Percentiles rank a stretch among this genome's conserved stretches.
Conservation (phyloP, 1,139 yeast species). For the Yamadazyma taylorii region DNA sequence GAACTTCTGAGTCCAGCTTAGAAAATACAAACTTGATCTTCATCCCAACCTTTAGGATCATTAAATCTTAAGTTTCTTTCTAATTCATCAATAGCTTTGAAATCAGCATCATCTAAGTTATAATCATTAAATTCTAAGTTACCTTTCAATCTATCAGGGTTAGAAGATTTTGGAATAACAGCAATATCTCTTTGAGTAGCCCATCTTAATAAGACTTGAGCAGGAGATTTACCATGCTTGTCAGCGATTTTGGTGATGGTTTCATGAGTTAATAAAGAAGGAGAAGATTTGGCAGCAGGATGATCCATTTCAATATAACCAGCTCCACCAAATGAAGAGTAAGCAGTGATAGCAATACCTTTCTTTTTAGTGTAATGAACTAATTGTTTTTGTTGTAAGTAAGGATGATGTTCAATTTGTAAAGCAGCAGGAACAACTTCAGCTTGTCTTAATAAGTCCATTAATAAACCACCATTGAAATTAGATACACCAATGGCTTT, state of each 20-base stretch:
- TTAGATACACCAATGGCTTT: constrained; percentile 74
- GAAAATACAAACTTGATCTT: constrained; percentile 15
- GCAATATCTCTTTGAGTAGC: constrained; percentile 73
- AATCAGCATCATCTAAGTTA: constrained; percentile 54
- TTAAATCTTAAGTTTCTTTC: constrained; percentile 77
- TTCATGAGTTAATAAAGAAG: constrained; percentile 55
- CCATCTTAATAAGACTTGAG: constrained; percentile 77
- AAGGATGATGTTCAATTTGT: constrained; percentile 93
- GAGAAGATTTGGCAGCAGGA: constrained; percentile 52
- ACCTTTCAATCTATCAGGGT: constrained; percentile 56
- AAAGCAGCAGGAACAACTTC: constrained; percentile 74
- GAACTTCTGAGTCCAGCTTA: constrained; percentile 1
- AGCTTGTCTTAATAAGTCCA: constrained; percentile 72
- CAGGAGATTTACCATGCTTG: constrained; percentile 51
- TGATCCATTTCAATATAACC: constrained; percentile 61
- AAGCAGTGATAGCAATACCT: constrained; percentile 74
- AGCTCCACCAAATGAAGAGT: constrained; percentile 84
- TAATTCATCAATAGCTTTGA: constrained; percentile 52
- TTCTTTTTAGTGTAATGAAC: constrained; percentile 60
- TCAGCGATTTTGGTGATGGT: constrained; percentile 53
- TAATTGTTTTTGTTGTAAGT: constrained; percentile 73
- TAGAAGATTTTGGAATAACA: constrained; percentile 73
- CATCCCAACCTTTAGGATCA: constrained; percentile 52
- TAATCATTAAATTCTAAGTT: constrained; percentile 59
- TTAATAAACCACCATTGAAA: constrained; percentile 67